Conservation (phyloP, 148 eudicot species). For the Heliamphora exappendiculata region DNA sequence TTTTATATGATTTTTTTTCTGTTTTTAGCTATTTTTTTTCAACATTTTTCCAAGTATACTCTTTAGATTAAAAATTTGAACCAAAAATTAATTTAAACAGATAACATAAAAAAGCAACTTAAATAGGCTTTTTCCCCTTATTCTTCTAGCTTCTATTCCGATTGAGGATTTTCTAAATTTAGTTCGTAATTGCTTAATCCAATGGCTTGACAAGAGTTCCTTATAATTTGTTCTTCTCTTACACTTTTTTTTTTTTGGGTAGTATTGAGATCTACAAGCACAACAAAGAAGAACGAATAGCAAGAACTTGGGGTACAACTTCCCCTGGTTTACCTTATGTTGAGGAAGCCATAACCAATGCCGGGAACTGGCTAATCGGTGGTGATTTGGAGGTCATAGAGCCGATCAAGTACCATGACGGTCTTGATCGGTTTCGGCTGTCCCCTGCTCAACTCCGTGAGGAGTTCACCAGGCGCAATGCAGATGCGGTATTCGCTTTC, state of each 20-base stretch:
- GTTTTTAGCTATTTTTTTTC: background rate
- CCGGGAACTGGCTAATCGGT: conserved; percentile 88
- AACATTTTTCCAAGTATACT: background rate
- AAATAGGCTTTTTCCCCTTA: too few relatives aligned
- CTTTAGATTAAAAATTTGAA: too few relatives aligned
- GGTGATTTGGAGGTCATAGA: conserved; percentile 81
- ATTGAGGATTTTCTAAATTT: too few relatives aligned
- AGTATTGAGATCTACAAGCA: conserved; percentile 96
- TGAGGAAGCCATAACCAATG: conserved; percentile 58
- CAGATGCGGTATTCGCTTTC: conserved; percentile 93
- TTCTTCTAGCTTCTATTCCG: too few relatives aligned
- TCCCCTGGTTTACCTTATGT: conserved; percentile 85
- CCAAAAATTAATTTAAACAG: too few relatives aligned
- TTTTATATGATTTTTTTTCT: background rate
- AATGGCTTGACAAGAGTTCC: background rate
- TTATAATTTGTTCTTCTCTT: background rate
- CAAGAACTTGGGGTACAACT: conserved; percentile 94
- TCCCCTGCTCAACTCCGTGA: conserved; percentile 70
- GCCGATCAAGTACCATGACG: conserved; percentile 74
- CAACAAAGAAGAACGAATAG: conserved; percentile 86
- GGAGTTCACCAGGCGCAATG: conserved; percentile 64
- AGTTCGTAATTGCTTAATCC: background rate
- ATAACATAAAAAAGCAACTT: too few relatives aligned
- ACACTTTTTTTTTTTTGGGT: background rate
- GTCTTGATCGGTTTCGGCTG: conserved; percentile 67